Conservation (phyloP, 208 protist species). For the Lotmaria passim region DNA sequence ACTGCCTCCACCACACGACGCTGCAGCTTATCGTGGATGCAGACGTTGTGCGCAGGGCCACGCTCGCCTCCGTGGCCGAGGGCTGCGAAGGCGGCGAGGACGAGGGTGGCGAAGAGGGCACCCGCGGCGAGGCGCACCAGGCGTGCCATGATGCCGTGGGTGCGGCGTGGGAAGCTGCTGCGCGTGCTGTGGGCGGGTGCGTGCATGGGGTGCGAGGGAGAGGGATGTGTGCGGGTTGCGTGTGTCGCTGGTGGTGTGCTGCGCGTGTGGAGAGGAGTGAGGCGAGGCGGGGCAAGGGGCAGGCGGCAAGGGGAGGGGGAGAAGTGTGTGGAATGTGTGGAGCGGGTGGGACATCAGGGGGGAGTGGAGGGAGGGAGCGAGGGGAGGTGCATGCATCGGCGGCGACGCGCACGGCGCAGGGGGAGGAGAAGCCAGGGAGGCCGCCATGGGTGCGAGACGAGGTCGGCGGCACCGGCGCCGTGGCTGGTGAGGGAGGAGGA, state of each 20-base stretch:
- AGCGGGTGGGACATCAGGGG: no score
- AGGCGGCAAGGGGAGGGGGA: no score
- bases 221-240: background rate
- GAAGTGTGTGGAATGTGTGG: no score
- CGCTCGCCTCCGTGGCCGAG: background rate
- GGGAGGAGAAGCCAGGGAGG: no score
- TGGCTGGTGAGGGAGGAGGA: no score
- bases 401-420: no score
- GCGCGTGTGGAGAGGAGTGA: no score
- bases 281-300: no score
- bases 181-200: background rate
- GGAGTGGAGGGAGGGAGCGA: no score
- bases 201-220: background rate
- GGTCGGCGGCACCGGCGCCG: no score
- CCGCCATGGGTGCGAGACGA: no score
- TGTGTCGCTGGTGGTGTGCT: constrained; percentile 1
- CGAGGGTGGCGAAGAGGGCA: constrained; percentile 1
- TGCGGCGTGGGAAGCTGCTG: constrained; percentile 14
- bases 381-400: no score
- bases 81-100: constrained; percentile 37
- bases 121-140: constrained; percentile 41
- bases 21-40: constrained; percentile 27
- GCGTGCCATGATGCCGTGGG: constrained; percentile 2
- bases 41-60: background rate
- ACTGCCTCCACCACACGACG: background rate